Evolutionary conservation across 768 basidiomycete species (phyloP), one percentile per base, ranked within the genome.

Genomic region (Hericium alpestre): DNA sequence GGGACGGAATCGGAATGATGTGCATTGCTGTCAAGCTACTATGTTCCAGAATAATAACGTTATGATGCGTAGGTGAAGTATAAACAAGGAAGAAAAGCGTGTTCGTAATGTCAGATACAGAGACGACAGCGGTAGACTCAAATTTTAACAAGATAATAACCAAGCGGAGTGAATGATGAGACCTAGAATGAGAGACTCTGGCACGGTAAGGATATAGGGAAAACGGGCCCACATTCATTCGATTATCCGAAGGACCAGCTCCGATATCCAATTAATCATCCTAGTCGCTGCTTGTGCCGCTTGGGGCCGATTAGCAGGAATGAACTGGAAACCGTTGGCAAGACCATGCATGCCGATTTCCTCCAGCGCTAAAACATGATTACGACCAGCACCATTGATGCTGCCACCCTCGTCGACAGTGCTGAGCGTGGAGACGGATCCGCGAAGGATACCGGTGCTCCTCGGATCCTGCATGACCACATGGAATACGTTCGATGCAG

Each of bases 181-280:
- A 46, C 32, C n/a, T 46, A 20, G 43, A 7, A 46, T 18, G 16
- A 46, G 15, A 46, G 43, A 46, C 43, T 20, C n/a, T 20, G 20
- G 43, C 43, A 46, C 16, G n/a, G 8, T 32, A 32, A 32, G 43
- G 16, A 46, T n/a, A 20, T 46, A 18, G n/a, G n/a, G 43, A 46
- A 46, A 3, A 18, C 11, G 16, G 50, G 20, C 18, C 25, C n/a
- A 49, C 23, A 25, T 66, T 62, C 53, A 78, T 69, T 74, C 72
- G 54, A 81, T 75, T 61, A 80, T 79, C 65, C 74, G 76, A 65
- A 70, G 67, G 25, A 83, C 75, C 60, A 83, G 69, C 64, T 79
- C 77, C 37, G 86, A 83, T 58, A 90, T 87, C 86, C 86, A 90
- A 55, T 82, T 79, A 58, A 87, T 78, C 73, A 89, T 79, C 64